Conservation (phyloP, 1,139 yeast genomes). For the Yamadazyma atmosphaerica region DNA sequence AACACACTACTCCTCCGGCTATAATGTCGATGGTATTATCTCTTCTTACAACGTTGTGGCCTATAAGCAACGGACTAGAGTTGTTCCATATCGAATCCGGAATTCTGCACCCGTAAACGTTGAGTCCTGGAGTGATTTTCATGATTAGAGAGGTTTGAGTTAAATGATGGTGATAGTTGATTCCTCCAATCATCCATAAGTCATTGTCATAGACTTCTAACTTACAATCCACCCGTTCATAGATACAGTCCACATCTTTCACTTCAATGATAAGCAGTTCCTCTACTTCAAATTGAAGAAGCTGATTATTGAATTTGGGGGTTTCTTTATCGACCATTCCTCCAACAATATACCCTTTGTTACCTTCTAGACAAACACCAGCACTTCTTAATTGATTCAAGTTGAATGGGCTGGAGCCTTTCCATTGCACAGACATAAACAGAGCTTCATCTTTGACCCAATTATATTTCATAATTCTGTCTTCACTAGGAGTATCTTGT, state of each 20-base stretch:
- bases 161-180: conserved; percentile 40
- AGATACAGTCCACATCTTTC: conserved; percentile 6
- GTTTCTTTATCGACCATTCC: conserved; percentile 43
- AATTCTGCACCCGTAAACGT: conserved; percentile 19
- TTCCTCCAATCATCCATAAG: conserved; percentile 62
- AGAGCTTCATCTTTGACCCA: conserved; percentile 1
- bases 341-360: conserved; percentile 51
- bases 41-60: conserved; percentile 44
- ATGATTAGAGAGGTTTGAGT: conserved; percentile 29
- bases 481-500: conserved; percentile 10
- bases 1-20: conserved; percentile 85
- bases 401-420: conserved; percentile 15
- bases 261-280: conserved; percentile 8
- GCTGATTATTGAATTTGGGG: conserved; percentile 34
- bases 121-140: conserved; percentile 27
- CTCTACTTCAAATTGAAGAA: conserved; percentile 34
- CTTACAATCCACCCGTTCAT: conserved; percentile 50
- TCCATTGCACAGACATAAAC: neutral
- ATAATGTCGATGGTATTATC: conserved; percentile 29
- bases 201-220: conserved; percentile 21
- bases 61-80: conserved; percentile 57
- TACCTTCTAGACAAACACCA: conserved; percentile 19
- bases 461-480: conserved; percentile 21
- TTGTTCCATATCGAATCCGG: conserved; percentile 35
- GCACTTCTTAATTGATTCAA: conserved; percentile 30